Evolutionary conservation across 2,329 filamentous ascomycete genomes (phyloP), one percentile per base, ranked within the genome.

Genomic region (Fusarium sp.): DNA sequence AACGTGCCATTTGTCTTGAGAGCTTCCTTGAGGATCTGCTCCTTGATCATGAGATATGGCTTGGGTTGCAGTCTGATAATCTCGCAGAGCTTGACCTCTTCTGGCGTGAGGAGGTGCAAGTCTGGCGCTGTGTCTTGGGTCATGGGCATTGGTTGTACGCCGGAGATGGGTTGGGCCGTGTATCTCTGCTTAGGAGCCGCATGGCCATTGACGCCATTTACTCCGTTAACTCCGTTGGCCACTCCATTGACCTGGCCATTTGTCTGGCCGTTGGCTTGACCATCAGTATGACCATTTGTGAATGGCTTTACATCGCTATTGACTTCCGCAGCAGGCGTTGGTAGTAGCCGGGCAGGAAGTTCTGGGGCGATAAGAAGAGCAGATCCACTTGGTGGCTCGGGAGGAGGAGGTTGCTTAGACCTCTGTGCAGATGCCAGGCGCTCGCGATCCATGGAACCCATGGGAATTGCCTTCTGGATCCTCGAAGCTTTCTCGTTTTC

Each of bases 31-130:
- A 98, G 83, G n/a, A 98, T 86, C 69, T 93, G 91, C 81, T 98
- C 95, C 82, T 99, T 99, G 82, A 98, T 94, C 79, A 94, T 94
- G 10, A 98, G 83, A 81, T 98, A 99, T 3, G 96, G 94, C 84
- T 99, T 99, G 2, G 96, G 96, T 81, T 96, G 93, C 58, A 99
- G 84, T 45, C 95, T 90, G 20, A 97, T 88, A 44, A 92, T 88
- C 75, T 93, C 93, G 84, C 96, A 99, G 1, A 99, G 85, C 78
- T 97, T 94, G 9, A 90, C 86, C 81, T 99, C 96, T 73, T 97
- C 94, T 2, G 91, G 88, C 2, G 93, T 94, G 47, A 99, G 85
- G 1, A 99, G 89, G 77, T 98, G 96, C 33, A 95, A 83, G 80
- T 98, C 96, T 1, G 93, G 88, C 1, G 93, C 91, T 39, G 90